phyloP scores from a whole-genome alignment of 2,329 filamentous ascomycete species.

The Phoma sp. region DNA sequence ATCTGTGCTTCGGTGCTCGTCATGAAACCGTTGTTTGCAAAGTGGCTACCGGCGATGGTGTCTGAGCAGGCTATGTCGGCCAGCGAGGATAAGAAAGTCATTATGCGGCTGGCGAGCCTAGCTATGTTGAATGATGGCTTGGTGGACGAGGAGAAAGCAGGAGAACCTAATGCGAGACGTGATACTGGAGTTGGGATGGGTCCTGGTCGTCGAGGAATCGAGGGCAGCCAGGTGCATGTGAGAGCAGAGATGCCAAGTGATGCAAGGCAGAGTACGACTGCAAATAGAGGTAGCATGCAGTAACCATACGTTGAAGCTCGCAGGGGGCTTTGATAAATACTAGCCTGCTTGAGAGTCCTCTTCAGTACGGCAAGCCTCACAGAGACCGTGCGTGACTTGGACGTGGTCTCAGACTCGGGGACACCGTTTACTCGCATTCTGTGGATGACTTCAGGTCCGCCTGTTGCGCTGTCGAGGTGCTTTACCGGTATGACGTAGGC shows the following conservation, averaged over 20 bases:
- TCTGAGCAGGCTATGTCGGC: slow-evolving; percentile 23
- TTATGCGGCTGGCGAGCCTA: slow-evolving; percentile 24
- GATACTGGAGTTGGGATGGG: slow-evolving; percentile 15
- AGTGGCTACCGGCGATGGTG: slow-evolving; percentile 43
- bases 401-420: not conserved
- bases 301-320: not conserved
- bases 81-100: slow-evolving; percentile 19
- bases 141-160: slow-evolving; percentile 17
- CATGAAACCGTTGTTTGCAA: slow-evolving; percentile 51
- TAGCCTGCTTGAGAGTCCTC: too few species aligned
- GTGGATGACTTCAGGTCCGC: not conserved
- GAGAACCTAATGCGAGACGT: slow-evolving; percentile 5
- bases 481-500: slow-evolving; percentile 24
- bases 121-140: slow-evolving; percentile 7
- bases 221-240: not conserved
- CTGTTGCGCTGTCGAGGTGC: slow-evolving; percentile 2
- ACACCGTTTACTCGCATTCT: not conserved
- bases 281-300: not conserved
- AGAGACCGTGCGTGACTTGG: not conserved
- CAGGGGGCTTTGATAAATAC: not conserved
- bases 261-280: not conserved
- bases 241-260: not conserved
- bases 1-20: slow-evolving; percentile 53
- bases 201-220: not conserved
- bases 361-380: too few species aligned